Evolutionary conservation across 2,329 filamentous ascomycete genomes (phyloP).

Genomic region (Dactylellina haptotyla): DNA sequence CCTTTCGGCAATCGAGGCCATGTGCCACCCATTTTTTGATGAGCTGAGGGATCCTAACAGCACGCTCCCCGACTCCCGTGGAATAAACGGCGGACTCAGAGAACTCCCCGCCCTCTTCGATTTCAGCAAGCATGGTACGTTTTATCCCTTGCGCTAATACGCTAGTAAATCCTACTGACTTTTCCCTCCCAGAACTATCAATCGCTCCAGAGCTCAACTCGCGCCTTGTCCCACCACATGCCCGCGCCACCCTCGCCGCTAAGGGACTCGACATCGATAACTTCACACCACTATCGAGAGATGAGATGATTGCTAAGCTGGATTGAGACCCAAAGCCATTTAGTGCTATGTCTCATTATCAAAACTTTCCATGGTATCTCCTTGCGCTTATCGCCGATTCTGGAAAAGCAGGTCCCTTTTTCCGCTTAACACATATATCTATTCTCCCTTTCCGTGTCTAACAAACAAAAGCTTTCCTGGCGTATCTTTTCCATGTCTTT

Average conservation of each 20-base stretch:
- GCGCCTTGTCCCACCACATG: conserved; percentile 85
- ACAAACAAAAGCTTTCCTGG: conserved; percentile 43
- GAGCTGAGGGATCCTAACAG: conserved; percentile 92
- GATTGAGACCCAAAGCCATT: conserved; percentile 72
- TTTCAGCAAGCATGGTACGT: conserved; percentile 90
- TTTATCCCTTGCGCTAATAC: conserved; percentile 22
- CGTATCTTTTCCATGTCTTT: conserved; percentile 49
- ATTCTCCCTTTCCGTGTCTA: conserved; percentile 39
- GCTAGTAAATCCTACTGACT: conserved; percentile 53
- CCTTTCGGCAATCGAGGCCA: conserved; percentile 90
- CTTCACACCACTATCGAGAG: conserved; percentile 87
- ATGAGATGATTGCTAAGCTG: conserved; percentile 97
- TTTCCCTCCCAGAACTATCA: conserved; percentile 82
- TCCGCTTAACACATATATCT: conserved; percentile 51
- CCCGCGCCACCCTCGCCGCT: conserved; percentile 76
- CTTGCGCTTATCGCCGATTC: conserved; percentile 53
- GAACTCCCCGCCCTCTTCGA: conserved; percentile 91
- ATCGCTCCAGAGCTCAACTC: conserved; percentile 88
- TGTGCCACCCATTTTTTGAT: conserved; percentile 99
- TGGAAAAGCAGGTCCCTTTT: conserved; percentile 53
- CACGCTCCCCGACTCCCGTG: conserved; percentile 90
- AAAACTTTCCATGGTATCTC: conserved; percentile 58
- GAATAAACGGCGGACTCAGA: conserved; percentile 79
- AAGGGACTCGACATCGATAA: conserved; percentile 92
- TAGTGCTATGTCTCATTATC: conserved; percentile 58